A percentile compares a stretch with the other conserved stretches of the same genome.
Evolutionary conservation across 805 yeast species (phyloP).

Genomic region (Lipomyces spencermartinsiae): DNA sequence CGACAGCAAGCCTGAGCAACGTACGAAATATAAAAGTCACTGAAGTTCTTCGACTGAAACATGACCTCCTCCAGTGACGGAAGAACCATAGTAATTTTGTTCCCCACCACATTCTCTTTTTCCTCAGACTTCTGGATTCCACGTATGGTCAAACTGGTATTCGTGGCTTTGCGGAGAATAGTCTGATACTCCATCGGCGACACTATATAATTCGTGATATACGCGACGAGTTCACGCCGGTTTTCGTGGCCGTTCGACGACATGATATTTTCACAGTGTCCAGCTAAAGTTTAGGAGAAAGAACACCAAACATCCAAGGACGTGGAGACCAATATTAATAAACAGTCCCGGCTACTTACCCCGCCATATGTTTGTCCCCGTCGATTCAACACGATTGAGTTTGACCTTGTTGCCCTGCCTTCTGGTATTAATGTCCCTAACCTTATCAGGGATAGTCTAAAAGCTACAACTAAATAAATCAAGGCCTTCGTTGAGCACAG

Average conservation of each 20-base stretch:
- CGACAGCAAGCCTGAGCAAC: background rate
- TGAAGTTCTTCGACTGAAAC: slow-evolving; percentile 13
- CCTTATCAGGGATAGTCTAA: too few relatives aligned
- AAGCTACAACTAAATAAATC: too few relatives aligned
- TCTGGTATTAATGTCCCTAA: too few relatives aligned
- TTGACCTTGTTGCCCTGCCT: too few relatives aligned
- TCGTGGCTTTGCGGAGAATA: slow-evolving; percentile 5
- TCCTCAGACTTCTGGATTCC: background rate
- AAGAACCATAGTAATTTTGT: background rate
- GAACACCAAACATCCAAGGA: background rate
- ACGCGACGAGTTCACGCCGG: slow-evolving; percentile 13
- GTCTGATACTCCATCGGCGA: slow-evolving; percentile 24
- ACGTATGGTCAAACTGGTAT: background rate
- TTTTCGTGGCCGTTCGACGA: background rate
- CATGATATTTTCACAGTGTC: background rate
- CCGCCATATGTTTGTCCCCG: background rate
- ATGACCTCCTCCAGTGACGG: slow-evolving; percentile 10
- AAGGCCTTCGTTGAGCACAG: too few relatives aligned
- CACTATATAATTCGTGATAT: slow-evolving; percentile 14
- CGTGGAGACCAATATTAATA: background rate
- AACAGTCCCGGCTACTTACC: background rate
- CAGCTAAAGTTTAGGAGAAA: background rate
- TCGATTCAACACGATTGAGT: background rate
- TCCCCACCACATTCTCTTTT: background rate
- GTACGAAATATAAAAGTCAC: slow-evolving; percentile 16